These are phyloP conservation scores for Colletotrichum costaricense DNA, from an alignment of 2,329 filamentous ascomycete species.

Conservation along the genomic window DNA sequence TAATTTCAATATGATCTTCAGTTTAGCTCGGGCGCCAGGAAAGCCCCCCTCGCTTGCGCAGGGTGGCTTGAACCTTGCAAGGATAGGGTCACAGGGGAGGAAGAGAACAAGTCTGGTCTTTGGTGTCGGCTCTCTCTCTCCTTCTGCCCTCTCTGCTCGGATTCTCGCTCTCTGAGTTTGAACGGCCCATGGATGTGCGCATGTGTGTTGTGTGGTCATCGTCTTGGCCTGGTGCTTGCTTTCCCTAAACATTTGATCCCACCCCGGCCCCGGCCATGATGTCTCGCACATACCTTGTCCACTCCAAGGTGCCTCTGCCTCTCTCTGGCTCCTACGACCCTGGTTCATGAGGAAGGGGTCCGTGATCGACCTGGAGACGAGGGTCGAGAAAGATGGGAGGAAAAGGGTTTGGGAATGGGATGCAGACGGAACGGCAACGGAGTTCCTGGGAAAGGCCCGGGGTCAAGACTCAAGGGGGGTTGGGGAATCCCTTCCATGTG, in stretches of 20 bases:
- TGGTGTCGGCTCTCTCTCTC: constrained; percentile 9
- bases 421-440: constrained; percentile 33
- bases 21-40: constrained; percentile 36
- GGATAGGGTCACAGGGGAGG: constrained; percentile 3
- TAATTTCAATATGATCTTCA: constrained; percentile 37
- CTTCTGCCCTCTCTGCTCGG: constrained; percentile 11
- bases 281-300: constrained; percentile 30
- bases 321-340: constrained; percentile 24
- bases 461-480: constrained; percentile 6
- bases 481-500: constrained; percentile 9
- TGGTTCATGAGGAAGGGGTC: constrained; percentile 27
- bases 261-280: constrained; percentile 25
- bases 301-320: constrained; percentile 30
- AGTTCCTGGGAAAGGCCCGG: constrained; percentile 19
- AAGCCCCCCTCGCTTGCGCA: constrained; percentile 36
- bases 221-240: constrained; percentile 25
- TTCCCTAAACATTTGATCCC: constrained; percentile 31
- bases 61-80: constrained; percentile 35
- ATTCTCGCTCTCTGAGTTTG: constrained; percentile 7
- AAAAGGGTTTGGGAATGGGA: constrained; percentile 21
- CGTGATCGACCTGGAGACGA: constrained; percentile 37
- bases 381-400: constrained; percentile 25
- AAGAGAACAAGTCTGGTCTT: constrained; percentile 2
- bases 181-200: background rate
- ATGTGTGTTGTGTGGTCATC: constrained; percentile 1